A percentile compares a stretch with the other conserved stretches of the same genome.
These are phyloP conservation scores for Boletus sp. DNA, from an alignment of 768 basidiomycete species.

Conservation along the genomic window DNA sequence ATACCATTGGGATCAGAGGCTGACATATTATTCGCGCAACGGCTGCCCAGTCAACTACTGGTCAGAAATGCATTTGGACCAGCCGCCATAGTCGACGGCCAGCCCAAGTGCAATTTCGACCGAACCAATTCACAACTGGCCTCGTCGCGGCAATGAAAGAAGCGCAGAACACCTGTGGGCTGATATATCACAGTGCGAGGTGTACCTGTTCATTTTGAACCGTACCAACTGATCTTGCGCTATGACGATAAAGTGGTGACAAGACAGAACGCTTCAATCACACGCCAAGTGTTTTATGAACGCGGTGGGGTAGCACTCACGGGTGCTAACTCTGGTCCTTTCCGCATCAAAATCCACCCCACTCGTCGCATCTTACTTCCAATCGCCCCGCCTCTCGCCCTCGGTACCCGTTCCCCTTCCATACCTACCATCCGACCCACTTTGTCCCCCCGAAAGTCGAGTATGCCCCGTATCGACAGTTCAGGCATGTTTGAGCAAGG, in stretches of 20 bases:
- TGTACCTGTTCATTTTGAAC: too few species aligned
- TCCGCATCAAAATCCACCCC: conserved; percentile 85
- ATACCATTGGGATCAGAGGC: not conserved
- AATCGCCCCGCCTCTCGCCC: conserved; percentile 64
- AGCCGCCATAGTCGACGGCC: not conserved
- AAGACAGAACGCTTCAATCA: too few species aligned
- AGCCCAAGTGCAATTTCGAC: not conserved
- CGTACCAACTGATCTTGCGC: too few species aligned
- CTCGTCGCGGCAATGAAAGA: not conserved
- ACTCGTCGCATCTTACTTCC: conserved; percentile 73
- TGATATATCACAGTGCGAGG: not conserved
- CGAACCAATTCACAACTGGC: not conserved
- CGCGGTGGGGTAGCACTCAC: not conserved
- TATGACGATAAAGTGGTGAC: too few species aligned
- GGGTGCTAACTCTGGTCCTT: conserved; percentile 45
- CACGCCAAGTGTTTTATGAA: too few species aligned
- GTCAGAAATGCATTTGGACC: not conserved
- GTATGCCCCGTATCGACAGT: conserved; percentile 82
- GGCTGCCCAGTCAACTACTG: not conserved
- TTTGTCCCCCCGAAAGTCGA: conserved; percentile 59
- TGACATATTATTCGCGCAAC: not conserved
- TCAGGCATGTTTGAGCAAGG: conserved; percentile 41
- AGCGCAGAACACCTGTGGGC: not conserved
- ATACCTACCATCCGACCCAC: conserved; percentile 45
- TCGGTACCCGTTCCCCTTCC: conserved; percentile 61